Evolutionary conservation across 2,329 filamentous ascomycete species (phyloP).

Genomic region (Diaporthe sp.): DNA sequence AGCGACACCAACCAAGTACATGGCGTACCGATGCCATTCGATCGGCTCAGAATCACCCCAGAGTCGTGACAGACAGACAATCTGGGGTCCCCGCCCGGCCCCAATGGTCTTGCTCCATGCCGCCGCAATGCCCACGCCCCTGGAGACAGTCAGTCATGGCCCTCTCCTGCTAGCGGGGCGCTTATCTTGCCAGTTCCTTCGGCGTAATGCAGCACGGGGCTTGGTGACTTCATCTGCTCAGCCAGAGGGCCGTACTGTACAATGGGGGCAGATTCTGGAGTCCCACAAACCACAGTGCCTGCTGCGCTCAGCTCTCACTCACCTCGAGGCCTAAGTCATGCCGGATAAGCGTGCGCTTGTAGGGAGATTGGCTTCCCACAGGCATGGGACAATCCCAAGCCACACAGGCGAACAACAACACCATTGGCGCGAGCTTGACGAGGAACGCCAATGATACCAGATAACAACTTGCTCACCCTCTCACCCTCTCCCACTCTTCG

Average conservation of each 20-base stretch:
- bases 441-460: background rate
- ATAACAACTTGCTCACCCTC: background rate
- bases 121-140: constrained; percentile 26
- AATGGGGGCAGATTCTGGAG: background rate
- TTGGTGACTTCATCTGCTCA: constrained; percentile 21
- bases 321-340: background rate
- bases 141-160: constrained; percentile 28
- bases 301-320: background rate
- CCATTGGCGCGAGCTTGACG: constrained; percentile 26
- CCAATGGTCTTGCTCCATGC: constrained; percentile 23
- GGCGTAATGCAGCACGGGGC: constrained; percentile 23
- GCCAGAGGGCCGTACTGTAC: background rate
- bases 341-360: constrained; percentile 19
- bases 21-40: constrained; percentile 10
- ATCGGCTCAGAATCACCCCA: constrained; percentile 40
- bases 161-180: constrained; percentile 34
- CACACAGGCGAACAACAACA: constrained; percentile 12
- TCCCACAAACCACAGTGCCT: background rate
- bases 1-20: background rate
- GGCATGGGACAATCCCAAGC: constrained; percentile 5
- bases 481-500: background rate
- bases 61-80: constrained; percentile 37
- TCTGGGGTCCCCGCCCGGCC: constrained; percentile 39
- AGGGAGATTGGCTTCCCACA: background rate
- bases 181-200: constrained; percentile 36